A percentile compares a stretch with the other conserved stretches of the same genome.
Evolutionary conservation across 768 basidiomycete genomes (phyloP).

Genomic region (Myochromella boudieri): DNA sequence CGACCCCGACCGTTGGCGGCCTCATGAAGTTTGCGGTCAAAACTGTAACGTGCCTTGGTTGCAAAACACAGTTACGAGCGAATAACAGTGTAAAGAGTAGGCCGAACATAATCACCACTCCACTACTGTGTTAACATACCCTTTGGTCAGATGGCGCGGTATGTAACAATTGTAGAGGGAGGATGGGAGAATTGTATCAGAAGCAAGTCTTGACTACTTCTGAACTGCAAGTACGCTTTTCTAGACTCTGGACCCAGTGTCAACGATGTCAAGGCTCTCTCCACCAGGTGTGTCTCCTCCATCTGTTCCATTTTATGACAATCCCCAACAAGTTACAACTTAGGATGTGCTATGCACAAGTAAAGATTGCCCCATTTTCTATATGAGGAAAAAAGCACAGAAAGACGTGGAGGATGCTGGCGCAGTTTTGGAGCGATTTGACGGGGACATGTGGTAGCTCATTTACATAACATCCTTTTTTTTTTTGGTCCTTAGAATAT

Average conservation of each 20-base stretch:
- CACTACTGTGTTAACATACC: neutral
- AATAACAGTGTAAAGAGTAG: conserved; percentile 75
- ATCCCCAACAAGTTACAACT: too few relatives aligned
- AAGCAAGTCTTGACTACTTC: conserved; percentile 82
- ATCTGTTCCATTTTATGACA: too few relatives aligned
- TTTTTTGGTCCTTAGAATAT: too few relatives aligned
- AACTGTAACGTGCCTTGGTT: conserved; percentile 92
- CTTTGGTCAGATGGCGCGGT: conserved; percentile 75
- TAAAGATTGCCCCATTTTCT: conserved; percentile 98
- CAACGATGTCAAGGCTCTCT: conserved; percentile 98
- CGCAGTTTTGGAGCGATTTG: conserved; percentile 80
- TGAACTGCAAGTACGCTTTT: conserved; percentile 85
- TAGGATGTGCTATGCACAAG: conserved; percentile 96
- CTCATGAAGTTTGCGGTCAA: conserved; percentile 99
- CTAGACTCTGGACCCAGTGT: conserved; percentile 97
- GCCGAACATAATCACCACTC: conserved; percentile 18
- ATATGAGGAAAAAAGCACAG: conserved; percentile 97
- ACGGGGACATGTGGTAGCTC: conserved; percentile 68
- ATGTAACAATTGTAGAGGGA: conserved; percentile 88
- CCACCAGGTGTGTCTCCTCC: conserved; percentile 68
- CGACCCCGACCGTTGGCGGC: conserved; percentile 94
- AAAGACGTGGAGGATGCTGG: conserved; percentile 93
- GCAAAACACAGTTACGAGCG: conserved; percentile 82
- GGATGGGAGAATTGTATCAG: conserved; percentile 87
- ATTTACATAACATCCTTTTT: too few relatives aligned